Evolutionary conservation across 2,329 filamentous ascomycete genomes (phyloP), one percentile per base, ranked within the genome.

Genomic region (Colletotrichum scovillei): DNA sequence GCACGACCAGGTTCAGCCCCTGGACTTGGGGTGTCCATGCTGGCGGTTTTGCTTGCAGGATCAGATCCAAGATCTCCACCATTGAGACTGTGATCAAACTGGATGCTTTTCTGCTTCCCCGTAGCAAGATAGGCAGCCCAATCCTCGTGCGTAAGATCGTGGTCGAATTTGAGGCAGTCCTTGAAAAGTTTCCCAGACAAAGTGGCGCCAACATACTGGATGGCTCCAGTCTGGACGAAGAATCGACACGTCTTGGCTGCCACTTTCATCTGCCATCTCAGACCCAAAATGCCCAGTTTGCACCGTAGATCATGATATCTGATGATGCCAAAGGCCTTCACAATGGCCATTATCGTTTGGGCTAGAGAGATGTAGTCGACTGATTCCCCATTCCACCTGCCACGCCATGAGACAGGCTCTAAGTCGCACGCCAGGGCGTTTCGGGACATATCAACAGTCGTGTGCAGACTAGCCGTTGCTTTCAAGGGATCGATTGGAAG

Each of bases 191-290:
- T 86, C 42, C 86, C 84, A 19, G 85, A 83, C 12, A 90, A 86
- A 49, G 86, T 87, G 5, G 89, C 89, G 4, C 88, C 88, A 3
- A 90, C 88, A 75, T 90, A 91, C 59, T 87, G 86, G 24, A 91
- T 83, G 32, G 88, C 85, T 6, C 89, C 90, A 59, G 87, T 83
- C 28, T 86, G 84, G 26, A 88, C 89, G 73, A 91, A 85, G 76
- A 89, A 89, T 19, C 90, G 86, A 59, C 88, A 89, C 16, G 88
- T 87, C 76, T 89, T 90, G 8, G 90, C 88, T 53, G 90, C 80
- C 7, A 88, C 87, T 76, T 89, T 89, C 89, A 91, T 91, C 77
- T 91, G 88, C 84, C 88, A 90, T 24, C 84, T 84, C 76, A 86
- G 85, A n/a, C 86, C 86, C 2, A 86, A 78, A 19, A 91, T 85